Base-by-base conservation (phyloP, 306 rosid species). In the Hippophae gyantsensis region DNA sequence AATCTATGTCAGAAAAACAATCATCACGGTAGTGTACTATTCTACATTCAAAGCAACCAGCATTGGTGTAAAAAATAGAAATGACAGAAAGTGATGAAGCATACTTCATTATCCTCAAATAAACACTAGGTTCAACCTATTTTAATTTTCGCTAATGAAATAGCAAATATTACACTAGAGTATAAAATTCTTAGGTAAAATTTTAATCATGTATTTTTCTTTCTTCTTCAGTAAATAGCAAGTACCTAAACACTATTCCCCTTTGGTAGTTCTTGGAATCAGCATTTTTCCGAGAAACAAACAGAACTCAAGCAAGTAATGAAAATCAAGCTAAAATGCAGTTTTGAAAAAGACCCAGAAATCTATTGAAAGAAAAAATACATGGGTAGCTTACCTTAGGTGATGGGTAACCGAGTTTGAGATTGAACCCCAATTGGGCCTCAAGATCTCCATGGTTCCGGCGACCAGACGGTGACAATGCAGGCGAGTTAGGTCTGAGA, bases 341-440 rank as follows among this genome's bases (percentile, higher is more conserved):
- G 40, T 27, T 27, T 32, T 10, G 47, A 42, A 52, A 52, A 43
- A 26, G 11, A 25, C 13, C 48, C 53, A 60, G 11, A 45, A 48
- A 47, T 43, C 14, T 0, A 46, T 12, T 10, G 11, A 44, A 55
- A 7, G 12, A 23, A 61, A 14, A 9, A 45, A 46, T n/a, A 64
- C 61, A 44, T 52, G 10, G 56, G 61, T 66, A 1, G 61, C 96
- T 83, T 69, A 92, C 98, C 76, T 85, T 83, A 1, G 96, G 96
- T 7, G 96, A 85, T 6, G 93, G 78, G 68, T 70, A 75, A 7
- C 64, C 49, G 9, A 76, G 83, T 60, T 90, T 90, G 50, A 65
- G 76, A 54, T 62, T 56, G 12, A 69, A 67, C 5, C 57, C 80
- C 74, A 83, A 67, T 78, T 80, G 98, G 13, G 96, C 75, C 71